Conservation (phyloP, 768 basidiomycete genomes). For the Mycena albidolilacea region DNA sequence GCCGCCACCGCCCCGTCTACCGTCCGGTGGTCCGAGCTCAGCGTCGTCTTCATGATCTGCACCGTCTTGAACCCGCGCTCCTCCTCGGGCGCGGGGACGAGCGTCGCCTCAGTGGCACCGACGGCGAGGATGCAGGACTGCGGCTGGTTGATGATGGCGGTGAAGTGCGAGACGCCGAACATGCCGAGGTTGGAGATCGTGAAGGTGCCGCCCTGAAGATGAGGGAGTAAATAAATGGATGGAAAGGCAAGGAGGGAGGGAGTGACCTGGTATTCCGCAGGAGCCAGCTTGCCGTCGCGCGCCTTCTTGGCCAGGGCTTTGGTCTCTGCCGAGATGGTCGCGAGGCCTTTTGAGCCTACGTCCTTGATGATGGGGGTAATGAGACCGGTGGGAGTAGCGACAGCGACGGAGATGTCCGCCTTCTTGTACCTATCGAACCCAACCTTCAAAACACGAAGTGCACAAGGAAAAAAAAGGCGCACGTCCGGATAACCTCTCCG, state of each 20-base stretch:
- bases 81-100: conserved; percentile 89
- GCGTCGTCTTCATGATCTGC: conserved; percentile 95
- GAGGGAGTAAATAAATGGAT: background rate
- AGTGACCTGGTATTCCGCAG: conserved; percentile 93
- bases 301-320: conserved; percentile 96
- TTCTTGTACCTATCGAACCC: conserved; percentile 83
- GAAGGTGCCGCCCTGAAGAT: conserved; percentile 90
- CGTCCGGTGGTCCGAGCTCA: conserved; percentile 95
- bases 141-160: conserved; percentile 98
- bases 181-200: conserved; percentile 99
- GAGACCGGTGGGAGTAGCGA: conserved; percentile 94
- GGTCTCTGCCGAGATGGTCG: conserved; percentile 92
- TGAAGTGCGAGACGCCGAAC: conserved; percentile 96
- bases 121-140: conserved; percentile 98
- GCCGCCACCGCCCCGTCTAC: conserved; percentile 98
- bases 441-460: conserved; percentile 14
- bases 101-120: conserved; percentile 87
- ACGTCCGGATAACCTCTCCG: conserved; percentile 96
- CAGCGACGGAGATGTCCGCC: conserved; percentile 97
- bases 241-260: conserved; percentile 10
- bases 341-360: conserved; percentile 92
- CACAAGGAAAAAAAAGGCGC: conserved; percentile 49
- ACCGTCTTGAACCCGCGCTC: conserved; percentile 96
- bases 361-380: conserved; percentile 99
- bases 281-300: conserved; percentile 95